These are phyloP conservation scores for Scutellaria galericulata DNA, from an alignment of 257 asterid genomes.

Conservation along the genomic window DNA sequence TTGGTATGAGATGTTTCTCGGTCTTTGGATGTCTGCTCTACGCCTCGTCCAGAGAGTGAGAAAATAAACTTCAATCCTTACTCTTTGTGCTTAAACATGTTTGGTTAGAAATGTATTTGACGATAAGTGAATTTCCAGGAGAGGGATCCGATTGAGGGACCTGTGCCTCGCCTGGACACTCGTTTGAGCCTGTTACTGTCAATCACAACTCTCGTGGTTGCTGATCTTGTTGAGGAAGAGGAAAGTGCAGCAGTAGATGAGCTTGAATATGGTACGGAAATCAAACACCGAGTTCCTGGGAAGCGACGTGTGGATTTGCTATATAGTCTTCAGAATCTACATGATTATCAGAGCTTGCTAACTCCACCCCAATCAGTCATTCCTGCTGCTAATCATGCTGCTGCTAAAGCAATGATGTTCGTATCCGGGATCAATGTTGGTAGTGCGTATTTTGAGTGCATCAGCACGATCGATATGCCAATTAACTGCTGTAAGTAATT, in stretches of 20 bases:
- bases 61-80: slow-evolving; percentile 28
- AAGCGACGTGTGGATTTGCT: slow-evolving; percentile 66
- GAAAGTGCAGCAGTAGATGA: slow-evolving; percentile 53
- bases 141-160: slow-evolving; percentile 98
- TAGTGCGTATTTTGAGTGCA: slow-evolving; percentile 65
- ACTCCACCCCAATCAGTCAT: slow-evolving; percentile 77
- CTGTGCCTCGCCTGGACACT: slow-evolving; percentile 92
- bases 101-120: neutral
- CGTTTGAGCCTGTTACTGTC: slow-evolving; percentile 90
- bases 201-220: slow-evolving; percentile 81
- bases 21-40: slow-evolving; percentile 97
- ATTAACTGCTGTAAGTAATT: slow-evolving; percentile 71
- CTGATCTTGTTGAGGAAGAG: slow-evolving; percentile 94
- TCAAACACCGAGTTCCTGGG: slow-evolving; percentile 45
- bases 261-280: slow-evolving; percentile 40
- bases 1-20: slow-evolving; percentile 90
- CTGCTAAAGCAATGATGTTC: slow-evolving; percentile 85
- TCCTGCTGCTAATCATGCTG: slow-evolving; percentile 90
- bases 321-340: slow-evolving; percentile 76
- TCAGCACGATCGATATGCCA: slow-evolving; percentile 73
- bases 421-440: slow-evolving; percentile 63
- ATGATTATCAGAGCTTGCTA: slow-evolving; percentile 76
- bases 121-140: slow-evolving; percentile 53
- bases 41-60: slow-evolving; percentile 95
- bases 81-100: slow-evolving; percentile 5